Base-by-base conservation (phyloP, 768 basidiomycete species). In the Kockovaella imperatae region DNA sequence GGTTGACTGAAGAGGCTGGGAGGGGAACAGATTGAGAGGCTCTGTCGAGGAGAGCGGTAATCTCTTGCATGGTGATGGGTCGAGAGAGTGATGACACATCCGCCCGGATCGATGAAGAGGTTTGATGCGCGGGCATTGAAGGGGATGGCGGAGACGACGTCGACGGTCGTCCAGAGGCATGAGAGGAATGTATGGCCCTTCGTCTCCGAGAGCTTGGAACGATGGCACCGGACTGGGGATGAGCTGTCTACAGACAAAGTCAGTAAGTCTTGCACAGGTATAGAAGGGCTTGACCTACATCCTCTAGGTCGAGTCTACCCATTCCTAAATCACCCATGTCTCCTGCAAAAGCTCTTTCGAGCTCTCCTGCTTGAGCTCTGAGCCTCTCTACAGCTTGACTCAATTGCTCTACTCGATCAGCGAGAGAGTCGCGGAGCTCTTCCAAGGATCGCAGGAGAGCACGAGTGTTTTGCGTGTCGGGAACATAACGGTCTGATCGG, bases 351-450 rank as follows among this genome's bases (percentile, higher is more conserved):
- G 52, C 41, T 20, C 50, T 34, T 30, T 61, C 59, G 24, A 61
- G 31, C 24, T 57, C 41, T 4, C 35, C 43, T 1, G 59, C 56
- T 38, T 57, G 53, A 10, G n/a, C 35, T n/a, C 59, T 44, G 2
- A 61, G 36, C 18, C 56, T 45, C 34, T 61, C 59, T 2, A 61
- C 56, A 7, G 56, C 50, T 10, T 23, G 31, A 28, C 56, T 42
- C 3, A 61, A 36, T 24, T 57, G 47, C 8, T 50, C 45, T 14
- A 61, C 53, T 23, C 59, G 40, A 4, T 30, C 30, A 6, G 49
- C 35, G 5, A 61, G 42, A 3, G 47, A 47, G 35, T 55, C 53
- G 13, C 53, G 50, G 10, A 61, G 45, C 5, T 55, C 53, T 36
- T 55, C 53, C 14, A 61, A 48, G 0, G 59, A 57, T n/a, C 29